Conservation (phyloP, 768 basidiomycete genomes). For the Kwoniella heveanensis region DNA sequence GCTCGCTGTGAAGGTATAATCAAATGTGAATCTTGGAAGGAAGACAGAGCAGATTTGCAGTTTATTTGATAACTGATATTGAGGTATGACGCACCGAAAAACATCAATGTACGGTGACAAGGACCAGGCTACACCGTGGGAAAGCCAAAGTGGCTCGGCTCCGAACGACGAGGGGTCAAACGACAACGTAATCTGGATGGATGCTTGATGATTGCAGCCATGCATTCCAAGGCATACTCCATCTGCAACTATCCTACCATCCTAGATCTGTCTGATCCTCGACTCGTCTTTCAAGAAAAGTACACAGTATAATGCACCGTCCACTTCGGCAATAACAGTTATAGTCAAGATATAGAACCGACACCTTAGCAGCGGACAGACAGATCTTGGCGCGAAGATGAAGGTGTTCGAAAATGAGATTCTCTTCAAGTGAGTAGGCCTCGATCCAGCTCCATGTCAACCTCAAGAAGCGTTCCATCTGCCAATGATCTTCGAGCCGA, state of each 20-base stretch:
- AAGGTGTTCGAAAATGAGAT: constrained; percentile 45
- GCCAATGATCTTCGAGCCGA: too few species aligned
- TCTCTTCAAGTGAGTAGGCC: constrained; percentile 37
- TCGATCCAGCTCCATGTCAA: not conserved
- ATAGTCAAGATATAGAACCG: not conserved
- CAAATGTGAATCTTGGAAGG: not conserved
- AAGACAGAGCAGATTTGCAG: too few species aligned
- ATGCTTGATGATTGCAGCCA: too few species aligned
- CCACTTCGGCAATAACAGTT: not conserved
- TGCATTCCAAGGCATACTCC: too few species aligned
- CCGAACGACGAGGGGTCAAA: not conserved
- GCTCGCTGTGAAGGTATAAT: too few species aligned
- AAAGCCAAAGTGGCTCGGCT: not conserved
- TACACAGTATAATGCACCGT: not conserved
- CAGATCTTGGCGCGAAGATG: constrained; percentile 16
- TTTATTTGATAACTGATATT: too few species aligned
- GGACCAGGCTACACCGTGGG: not conserved
- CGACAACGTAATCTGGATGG: not conserved
- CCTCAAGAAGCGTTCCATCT: too few species aligned
- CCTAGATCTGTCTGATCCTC: not conserved
- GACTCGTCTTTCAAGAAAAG: not conserved
- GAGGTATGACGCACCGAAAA: too few species aligned
- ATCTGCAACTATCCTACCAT: too few species aligned
- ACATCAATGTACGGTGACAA: too few species aligned
- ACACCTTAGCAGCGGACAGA: not conserved